Evolutionary conservation across 2,329 filamentous ascomycete genomes (phyloP).

Genomic region (Bipolaris bicolor): DNA sequence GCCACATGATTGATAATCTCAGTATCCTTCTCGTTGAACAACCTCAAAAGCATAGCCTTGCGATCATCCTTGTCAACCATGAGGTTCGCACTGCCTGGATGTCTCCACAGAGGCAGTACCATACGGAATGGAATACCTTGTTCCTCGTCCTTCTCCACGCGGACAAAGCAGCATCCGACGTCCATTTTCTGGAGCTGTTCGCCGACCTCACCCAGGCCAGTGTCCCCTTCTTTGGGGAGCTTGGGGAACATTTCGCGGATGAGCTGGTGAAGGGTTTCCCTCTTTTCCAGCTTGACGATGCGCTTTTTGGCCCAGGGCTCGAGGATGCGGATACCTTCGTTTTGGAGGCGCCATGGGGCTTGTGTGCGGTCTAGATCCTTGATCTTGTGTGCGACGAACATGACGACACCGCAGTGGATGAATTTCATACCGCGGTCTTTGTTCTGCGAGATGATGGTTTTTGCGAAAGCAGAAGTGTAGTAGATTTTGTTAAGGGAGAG

Average conservation of each 20-base stretch:
- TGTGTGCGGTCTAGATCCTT: slow-evolving; percentile 97
- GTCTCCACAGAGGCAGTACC: slow-evolving; percentile 93
- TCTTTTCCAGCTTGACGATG: slow-evolving; percentile 77
- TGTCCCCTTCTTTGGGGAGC: slow-evolving; percentile 75
- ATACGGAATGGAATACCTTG: slow-evolving; percentile 75
- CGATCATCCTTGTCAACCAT: slow-evolving; percentile 99
- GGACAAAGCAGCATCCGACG: slow-evolving; percentile 88
- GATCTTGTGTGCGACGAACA: slow-evolving; percentile 73
- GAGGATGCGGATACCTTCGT: slow-evolving; percentile 88
- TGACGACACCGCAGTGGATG: slow-evolving; percentile 95
- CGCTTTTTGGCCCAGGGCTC: slow-evolving; percentile 88
- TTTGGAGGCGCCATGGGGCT: slow-evolving; percentile 91
- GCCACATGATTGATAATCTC: slow-evolving; percentile 61
- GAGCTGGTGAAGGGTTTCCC: slow-evolving; percentile 77
- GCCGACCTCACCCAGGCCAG: slow-evolving; percentile 83
- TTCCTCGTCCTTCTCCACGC: slow-evolving; percentile 75
- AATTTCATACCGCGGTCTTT: slow-evolving; percentile 93
- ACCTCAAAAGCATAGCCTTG: slow-evolving; percentile 83
- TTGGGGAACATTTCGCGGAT: slow-evolving; percentile 97
- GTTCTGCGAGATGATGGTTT: slow-evolving; percentile 84
- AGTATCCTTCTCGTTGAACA: slow-evolving; percentile 89
- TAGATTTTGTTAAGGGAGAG: slow-evolving; percentile 94
- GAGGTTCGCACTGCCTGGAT: slow-evolving; percentile 87
- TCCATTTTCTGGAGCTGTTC: slow-evolving; percentile 79
- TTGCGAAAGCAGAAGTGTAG: slow-evolving; percentile 85